A percentile compares a stretch with the other conserved stretches of the same genome.
phyloP scores from a whole-genome alignment of 805 yeast genomes.

The Cyberlindnera maclurae region DNA sequence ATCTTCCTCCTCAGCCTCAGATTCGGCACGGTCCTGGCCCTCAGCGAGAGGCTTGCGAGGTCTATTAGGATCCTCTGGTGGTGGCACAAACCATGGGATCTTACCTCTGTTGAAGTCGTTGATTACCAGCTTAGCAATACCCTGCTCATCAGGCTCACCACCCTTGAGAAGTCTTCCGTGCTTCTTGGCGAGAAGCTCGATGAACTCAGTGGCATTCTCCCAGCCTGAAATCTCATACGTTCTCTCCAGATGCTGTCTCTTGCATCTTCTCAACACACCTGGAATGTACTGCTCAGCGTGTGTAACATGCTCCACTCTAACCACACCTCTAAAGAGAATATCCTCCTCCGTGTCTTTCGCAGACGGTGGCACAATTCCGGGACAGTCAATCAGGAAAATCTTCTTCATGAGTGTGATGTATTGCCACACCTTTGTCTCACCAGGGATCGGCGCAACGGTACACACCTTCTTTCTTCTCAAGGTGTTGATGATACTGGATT shows the following conservation, averaged over 20 bases:
- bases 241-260: constrained; percentile 84
- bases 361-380: constrained; percentile 98
- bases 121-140: constrained; percentile 83
- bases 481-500: constrained; percentile 92
- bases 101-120: constrained; percentile 96
- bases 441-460: constrained; percentile 96
- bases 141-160: constrained; percentile 95
- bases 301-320: constrained; percentile 95
- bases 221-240: constrained; percentile 94
- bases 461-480: constrained; percentile 93
- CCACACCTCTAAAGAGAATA: constrained; percentile 92
- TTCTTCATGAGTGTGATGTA: constrained; percentile 95
- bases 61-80: constrained; percentile 65
- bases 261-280: constrained; percentile 76
- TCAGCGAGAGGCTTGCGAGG: constrained; percentile 25
- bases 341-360: constrained; percentile 85
- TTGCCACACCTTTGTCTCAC: constrained; percentile 99
- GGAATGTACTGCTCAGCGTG: constrained; percentile 94
- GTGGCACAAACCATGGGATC: constrained; percentile 96
- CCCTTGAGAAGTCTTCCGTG: constrained; percentile 91
- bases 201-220: constrained; percentile 70
- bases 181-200: constrained; percentile 87
- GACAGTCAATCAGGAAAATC: constrained; percentile 93
- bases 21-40: constrained; percentile 9
- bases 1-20: constrained; percentile 8